Base-by-base conservation (phyloP, 225 moss, liverwort and hornwort species). In the Straminergon stramineum region DNA sequence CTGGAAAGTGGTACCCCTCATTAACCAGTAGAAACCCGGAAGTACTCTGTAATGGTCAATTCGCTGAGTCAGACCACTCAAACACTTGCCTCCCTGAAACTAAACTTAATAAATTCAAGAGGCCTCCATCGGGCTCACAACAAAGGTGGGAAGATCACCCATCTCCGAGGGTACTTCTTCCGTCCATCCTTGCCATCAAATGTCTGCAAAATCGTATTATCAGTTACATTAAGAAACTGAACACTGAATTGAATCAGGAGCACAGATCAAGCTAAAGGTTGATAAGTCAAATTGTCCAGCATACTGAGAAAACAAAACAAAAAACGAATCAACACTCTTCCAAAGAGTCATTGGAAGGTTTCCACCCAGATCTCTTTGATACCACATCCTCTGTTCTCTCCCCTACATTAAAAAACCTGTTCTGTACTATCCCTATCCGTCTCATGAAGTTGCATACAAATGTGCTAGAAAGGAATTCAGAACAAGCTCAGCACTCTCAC, bases 151-250 rank as follows among this genome's bases (percentile, higher is more conserved):
- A 99, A 94, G 67, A 99, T 96, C 74, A 99, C 97, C 97, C 97
- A 99, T 95, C 97, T 93, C 93, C 96, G 88, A 57, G 99, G 99
- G 76, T 99, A 99, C 90, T 97, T 99, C 51, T 90, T 75, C 52
- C 97, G 97, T 78, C 99, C 99, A 81, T 99, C 96, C 92, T 96
- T 93, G 58, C 99, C 99, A 91, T 99, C 97, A 84, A 97, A 99
- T 83, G 92, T 97, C 99, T 99, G 93, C 95, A 90, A 82, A 60
- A 30, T 16, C 81, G 83, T 13, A 82, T 55, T 56, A 85, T 85
- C 64, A 81, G n/a, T 5, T 34, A 57, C 21, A 15, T 26, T 93
- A 34, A 93, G 65, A 79, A 91, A 84, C 66, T 51, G 67, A 18
- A 55, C 79, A 67, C 67, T 60, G 9, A 76, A 61, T 11, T 82